Evolutionary conservation across 345 rosid genomes (phyloP).

Genomic region (Citrus mangshanensis): DNA sequence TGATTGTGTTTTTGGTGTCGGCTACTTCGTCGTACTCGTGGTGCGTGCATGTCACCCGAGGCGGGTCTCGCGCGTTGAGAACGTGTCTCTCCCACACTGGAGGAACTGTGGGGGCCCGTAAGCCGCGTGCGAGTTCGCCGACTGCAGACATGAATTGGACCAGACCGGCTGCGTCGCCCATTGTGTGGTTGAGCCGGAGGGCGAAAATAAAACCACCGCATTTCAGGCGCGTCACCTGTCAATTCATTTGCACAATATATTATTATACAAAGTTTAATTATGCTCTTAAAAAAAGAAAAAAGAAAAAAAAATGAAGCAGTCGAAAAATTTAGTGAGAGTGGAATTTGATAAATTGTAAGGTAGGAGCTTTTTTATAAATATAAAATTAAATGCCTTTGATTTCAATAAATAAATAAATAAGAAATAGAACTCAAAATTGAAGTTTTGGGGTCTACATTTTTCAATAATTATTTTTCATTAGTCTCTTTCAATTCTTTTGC

Average conservation of each 20-base stretch:
- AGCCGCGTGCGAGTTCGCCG: conserved; percentile 44
- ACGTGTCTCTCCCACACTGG: conserved; percentile 51
- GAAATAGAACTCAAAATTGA: too few relatives aligned
- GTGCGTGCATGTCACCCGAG: conserved; percentile 40
- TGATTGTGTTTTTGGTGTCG: conserved; percentile 22
- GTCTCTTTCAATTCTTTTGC: too few relatives aligned
- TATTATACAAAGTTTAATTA: neutral
- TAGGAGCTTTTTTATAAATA: too few relatives aligned
- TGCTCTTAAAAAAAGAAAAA: too few relatives aligned
- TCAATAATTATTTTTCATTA: too few relatives aligned
- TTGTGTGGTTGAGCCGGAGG: conserved; percentile 44
- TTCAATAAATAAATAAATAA: too few relatives aligned
- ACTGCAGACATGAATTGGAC: conserved; percentile 39
- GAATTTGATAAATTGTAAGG: too few relatives aligned
- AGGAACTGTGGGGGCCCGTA: conserved; percentile 27
- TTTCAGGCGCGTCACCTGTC: conserved; percentile 42
- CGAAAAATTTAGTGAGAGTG: too few relatives aligned
- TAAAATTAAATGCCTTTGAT: too few relatives aligned
- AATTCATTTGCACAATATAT: neutral
- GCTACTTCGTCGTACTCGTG: conserved; percentile 42
- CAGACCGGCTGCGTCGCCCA: conserved; percentile 45
- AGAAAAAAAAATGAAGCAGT: neutral
- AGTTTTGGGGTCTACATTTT: too few relatives aligned
- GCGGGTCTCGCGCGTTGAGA: conserved; percentile 28
- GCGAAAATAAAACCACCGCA: conserved; percentile 49